Percentiles rank a stretch among this genome's conserved stretches.
Conservation (phyloP, 371 early-diverging fungal genomes). For the Massospora cicadina region DNA sequence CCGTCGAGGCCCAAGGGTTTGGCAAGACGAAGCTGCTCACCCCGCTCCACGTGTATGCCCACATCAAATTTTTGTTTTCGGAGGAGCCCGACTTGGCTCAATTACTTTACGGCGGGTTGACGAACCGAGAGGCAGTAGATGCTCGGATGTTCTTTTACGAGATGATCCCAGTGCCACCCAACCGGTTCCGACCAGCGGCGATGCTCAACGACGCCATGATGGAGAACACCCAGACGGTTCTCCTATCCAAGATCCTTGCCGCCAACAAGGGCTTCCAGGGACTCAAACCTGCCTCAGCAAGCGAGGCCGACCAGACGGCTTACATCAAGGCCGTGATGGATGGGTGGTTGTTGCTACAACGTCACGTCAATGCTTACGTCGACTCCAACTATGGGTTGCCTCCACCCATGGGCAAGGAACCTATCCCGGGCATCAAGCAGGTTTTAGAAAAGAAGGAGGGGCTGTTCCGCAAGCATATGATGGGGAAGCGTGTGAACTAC, state of each 20-base stretch:
- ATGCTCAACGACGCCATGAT: constrained; percentile 74
- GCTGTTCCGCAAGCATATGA: constrained; percentile 98
- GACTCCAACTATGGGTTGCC: constrained; percentile 60
- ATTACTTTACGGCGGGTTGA: constrained; percentile 48
- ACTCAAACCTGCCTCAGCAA: constrained; percentile 18
- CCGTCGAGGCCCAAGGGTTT: background rate
- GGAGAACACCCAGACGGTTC: constrained; percentile 89
- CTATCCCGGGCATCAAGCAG: constrained; percentile 86
- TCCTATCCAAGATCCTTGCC: constrained; percentile 69
- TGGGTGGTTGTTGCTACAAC: constrained; percentile 71
- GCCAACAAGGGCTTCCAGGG: constrained; percentile 47
- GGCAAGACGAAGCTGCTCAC: constrained; percentile 26
- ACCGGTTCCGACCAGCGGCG: constrained; percentile 89
- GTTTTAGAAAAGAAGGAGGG: constrained; percentile 99
- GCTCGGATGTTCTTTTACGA: constrained; percentile 82
- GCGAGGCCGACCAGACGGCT: constrained; percentile 22
- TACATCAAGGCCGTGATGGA: constrained; percentile 35
- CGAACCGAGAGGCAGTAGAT: constrained; percentile 29
- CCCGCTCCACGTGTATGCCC: constrained; percentile 60
- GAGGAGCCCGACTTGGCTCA: constrained; percentile 54
- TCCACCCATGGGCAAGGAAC: constrained; percentile 26
- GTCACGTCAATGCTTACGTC: constrained; percentile 76
- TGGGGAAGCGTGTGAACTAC: constrained; percentile 99
- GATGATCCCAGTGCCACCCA: constrained; percentile 86
- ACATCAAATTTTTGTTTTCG: constrained; percentile 51